Evolutionary conservation across 2,329 filamentous ascomycete genomes (phyloP), one percentile per base, ranked within the genome.

Genomic region (Epichloe glyceriae): DNA sequence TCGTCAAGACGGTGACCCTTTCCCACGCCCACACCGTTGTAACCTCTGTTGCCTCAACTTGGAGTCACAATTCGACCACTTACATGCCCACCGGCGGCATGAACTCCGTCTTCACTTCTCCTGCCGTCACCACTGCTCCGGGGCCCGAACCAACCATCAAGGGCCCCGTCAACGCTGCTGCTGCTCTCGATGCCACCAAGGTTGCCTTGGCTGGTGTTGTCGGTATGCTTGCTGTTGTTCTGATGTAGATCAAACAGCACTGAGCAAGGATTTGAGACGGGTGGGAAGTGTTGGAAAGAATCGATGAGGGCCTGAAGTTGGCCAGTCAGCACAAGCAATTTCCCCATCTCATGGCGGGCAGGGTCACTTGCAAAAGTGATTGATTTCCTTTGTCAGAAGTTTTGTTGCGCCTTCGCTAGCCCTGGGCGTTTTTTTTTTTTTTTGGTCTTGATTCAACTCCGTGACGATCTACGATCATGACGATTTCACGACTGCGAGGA

Each of bases 1-100:
- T 73, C 58, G 77, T 74, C 60, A 73, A 72, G 61, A 77, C 74
- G 46, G 61, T 76, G 62, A 78, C 72, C 44, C 71, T 80, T 54
- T 70, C 71, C 44, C 63, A 68, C 60, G 69, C 73, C 35, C 59
- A 11, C 26, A 30, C 26, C 8, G 26, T 30, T 30, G 8, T 10
- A 30, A 30, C 26, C 26, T 30, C 26, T 11, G 26, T 30, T 30
- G 3, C 26, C 26, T 30, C 26, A 11, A 46, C 30, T 30, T 61
- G 59, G 34, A 54, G 58, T 50, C 58, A 65, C 52, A 67, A 66
- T 49, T 64, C 67, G 46, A 70, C 67, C 42, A 54, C 60, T 44
- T 62, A 61, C 54, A 62, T 63, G 22, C 52, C 61, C 49, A 56
- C 60, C 22, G 59, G 59, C 41, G 56, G 55, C 46, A 53, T 58